Base-by-base conservation (phyloP, 331 rosid genomes). In the Pyrus hybrid region DNA sequence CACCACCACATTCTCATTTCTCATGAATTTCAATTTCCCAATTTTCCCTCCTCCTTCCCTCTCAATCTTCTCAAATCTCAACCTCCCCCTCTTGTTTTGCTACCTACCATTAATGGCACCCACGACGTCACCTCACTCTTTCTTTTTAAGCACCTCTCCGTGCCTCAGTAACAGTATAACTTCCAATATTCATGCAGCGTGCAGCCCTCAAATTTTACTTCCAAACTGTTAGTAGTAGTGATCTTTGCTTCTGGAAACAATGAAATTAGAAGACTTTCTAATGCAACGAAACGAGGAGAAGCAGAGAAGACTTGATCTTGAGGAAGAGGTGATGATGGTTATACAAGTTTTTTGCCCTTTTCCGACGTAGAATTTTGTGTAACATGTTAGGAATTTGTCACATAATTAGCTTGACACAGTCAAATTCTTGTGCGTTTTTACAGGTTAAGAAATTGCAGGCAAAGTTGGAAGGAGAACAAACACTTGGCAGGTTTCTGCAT, bases 241-340 rank as follows among this genome's bases (percentile, higher is more conserved):
- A 64, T 30, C 26, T 47, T 12, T 49, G n/a, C 49, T 64, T 73
- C 17, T 26, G 18, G 29, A 45, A 51, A 81, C 45, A 33, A 92
- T 94, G 99, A 94, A 94, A 86, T 92, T 94, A 61, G 91, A 92
- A 74, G 91, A 92, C 75, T 80, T 92, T 66, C 96, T 89, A 56
- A 83, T 84, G 88, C 84, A 89, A 70, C 79, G 82, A 85, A 78
- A 85, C 54, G 89, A 80, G 58, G 84, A 87, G 54, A 75, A 84
- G 22, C 89, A 85, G 61, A 89, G 67, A 47, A 84, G 77, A 79
- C 86, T 83, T 54, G 82, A 84, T 63, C 97, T 94, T 67, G 88
- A 90, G 86, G 78, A 83, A 17, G 88, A 91, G 93, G 98, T 91
- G 49, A 68, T 72, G 0, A 73, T 49, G 18, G 3, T 49, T 35